Base-by-base conservation (phyloP, 202 grass and related monocot species). In the Setaria italica region DNA sequence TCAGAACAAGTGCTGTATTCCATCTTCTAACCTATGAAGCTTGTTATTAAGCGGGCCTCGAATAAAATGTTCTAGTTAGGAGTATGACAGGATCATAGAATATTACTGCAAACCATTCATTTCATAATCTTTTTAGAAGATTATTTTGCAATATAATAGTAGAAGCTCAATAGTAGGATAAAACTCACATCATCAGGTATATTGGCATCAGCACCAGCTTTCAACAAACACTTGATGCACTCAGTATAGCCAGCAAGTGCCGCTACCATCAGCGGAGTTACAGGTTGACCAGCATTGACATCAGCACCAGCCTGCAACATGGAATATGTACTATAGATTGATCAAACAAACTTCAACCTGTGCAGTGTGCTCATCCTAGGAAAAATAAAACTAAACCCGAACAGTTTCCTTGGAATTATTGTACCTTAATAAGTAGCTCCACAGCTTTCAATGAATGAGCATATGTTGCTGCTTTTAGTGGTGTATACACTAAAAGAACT, bases 131-230 rank as follows among this genome's bases (percentile, higher is more conserved):
- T 62, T 42, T 25, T 47, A 2, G 21, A 62, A 79, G 11, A 34
- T 35, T 66, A 30, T 77, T 7, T 10, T 21, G 19, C 8, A 64
- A 21, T 34, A 64, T 47, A 2, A 58, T 33, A 82, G 29, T 42
- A 82, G 55, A 57, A 57, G 55, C 19, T 57, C 55, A 9, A 57
- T 57, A 86, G 37, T 11, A 67, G 58, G 21, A 86, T 17, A 57
- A 60, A 73, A 74, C 85, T 81, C 60, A 87, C 77, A 35, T 67
- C 3, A 51, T 74, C 13, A 58, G 77, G 48, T 75, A 87, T 67
- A 73, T 75, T 75, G n/a, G 78, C 59, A 81, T 87, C 69, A 25
- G 70, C 77, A 3, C 78, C 85, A 75, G 85, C 85, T 81, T 87
- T 71, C 77, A 87, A 58, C 50, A 87, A 75, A 58, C 70, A 87